Evolutionary conservation across 768 basidiomycete genomes (phyloP), one percentile per base, ranked within the genome.

Genomic region (Termitomyces sp.): DNA sequence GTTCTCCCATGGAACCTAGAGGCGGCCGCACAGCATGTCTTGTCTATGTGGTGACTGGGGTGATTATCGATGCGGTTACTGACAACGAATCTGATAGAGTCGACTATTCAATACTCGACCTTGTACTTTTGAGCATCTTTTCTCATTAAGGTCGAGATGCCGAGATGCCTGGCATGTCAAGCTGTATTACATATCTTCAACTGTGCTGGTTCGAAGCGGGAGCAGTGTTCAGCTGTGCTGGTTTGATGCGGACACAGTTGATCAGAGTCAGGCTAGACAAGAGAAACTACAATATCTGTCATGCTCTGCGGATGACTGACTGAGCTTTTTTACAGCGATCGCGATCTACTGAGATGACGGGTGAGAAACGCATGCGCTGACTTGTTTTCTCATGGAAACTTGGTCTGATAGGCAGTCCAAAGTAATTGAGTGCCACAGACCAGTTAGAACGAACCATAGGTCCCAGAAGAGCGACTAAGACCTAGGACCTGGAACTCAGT

Each of bases 11-110:
- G 56, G 52, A 56, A 58, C 50, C 24, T 57, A 44, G 49, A 30
- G 43, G n/a, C 53, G 41, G 30, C 26, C 44, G 47, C 41, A 60
- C 54, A 60, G 54, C 54, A 26, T 56, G 47, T 54, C 38, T 28
- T 30, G 38, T 45, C 8, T 38, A 22, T 30, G 35, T 22, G 35
- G 24, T 18, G n/a, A 11, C 18, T 22, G 33, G 41, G 5, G 16
- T 36, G 28, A 52, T 61, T 54, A 53, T 36, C 52, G 50, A 56
- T 36, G 56, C 46, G 32, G 36, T 16, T 33, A 41, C 49, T 49
- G 36, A 40, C 18, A 33, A 58, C 36, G 54, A 40, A 36, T 32
- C 33, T 24, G 35, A 56, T 60, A 41, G 24, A 41, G 35, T 38
- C 22, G 4, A n/a, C 13, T 44, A 11, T 11, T 28, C 3, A 30